Percentiles rank a stretch among this genome's conserved stretches.
These are phyloP conservation scores for Melampsora larici-populina DNA, from an alignment of 1,284 basidiomycete species.

Conservation along the genomic window DNA sequence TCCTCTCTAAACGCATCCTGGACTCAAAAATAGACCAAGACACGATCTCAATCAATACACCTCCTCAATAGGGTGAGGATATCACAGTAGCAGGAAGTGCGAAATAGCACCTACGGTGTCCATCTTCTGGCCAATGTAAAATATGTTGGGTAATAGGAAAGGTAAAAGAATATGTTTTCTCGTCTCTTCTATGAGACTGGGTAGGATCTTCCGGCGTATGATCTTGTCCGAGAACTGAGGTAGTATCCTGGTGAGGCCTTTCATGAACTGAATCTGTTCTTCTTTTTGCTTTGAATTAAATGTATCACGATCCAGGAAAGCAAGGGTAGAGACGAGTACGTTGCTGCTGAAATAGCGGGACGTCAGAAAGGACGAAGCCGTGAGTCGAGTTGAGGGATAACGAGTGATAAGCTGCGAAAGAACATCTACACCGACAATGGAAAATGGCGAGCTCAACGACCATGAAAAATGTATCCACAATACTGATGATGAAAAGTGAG, in stretches of 20 bases:
- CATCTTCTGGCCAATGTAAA: conserved; percentile 76
- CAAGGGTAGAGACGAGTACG: conserved; percentile 91
- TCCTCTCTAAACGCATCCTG: conserved; percentile 73
- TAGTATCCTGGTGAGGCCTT: conserved; percentile 62
- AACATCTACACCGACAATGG: conserved; percentile 60
- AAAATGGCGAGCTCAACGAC: not conserved
- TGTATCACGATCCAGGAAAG: conserved; percentile 90
- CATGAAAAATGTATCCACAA: not conserved
- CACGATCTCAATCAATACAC: not conserved
- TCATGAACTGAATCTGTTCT: conserved; percentile 83
- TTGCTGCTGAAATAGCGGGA: conserved; percentile 85
- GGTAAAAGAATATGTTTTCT: conserved; percentile 75
- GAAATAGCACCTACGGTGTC: conserved; percentile 54
- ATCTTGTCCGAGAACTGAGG: conserved; percentile 83
- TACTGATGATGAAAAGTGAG: not conserved
- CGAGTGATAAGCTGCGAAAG: conserved; percentile 75
- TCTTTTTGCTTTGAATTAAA: conserved; percentile 91
- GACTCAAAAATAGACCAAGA: not conserved
- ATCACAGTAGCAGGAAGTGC: conserved; percentile 17
- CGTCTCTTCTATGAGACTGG: conserved; percentile 87
- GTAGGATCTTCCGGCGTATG: conserved; percentile 84
- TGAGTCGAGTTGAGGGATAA: conserved; percentile 68
- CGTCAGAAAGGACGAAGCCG: conserved; percentile 71
- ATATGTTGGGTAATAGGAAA: conserved; percentile 97
- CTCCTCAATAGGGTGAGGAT: conserved; percentile 25